These are phyloP conservation scores for Eucalyptus pumila DNA, from an alignment of 345 rosid species.

Conservation along the genomic window DNA sequence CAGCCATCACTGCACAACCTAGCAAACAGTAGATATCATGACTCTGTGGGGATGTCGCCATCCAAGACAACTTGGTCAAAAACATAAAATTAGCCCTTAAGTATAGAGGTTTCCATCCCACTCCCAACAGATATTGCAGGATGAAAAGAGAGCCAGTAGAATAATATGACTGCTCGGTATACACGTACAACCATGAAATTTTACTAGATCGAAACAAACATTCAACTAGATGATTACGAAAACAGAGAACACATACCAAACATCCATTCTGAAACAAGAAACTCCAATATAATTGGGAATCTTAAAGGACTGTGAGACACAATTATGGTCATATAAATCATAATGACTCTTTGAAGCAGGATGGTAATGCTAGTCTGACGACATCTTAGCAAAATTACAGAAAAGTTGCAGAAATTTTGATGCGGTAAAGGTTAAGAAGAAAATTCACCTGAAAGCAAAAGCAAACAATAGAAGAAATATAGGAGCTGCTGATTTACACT, in stretches of 20 bases:
- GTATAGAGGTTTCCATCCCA: background rate
- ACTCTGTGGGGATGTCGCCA: background rate
- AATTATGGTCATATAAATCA: background rate
- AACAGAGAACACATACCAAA: background rate
- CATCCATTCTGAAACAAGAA: background rate
- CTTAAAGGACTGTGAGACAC: background rate
- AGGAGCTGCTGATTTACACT: constrained; percentile 99
- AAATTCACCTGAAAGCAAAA: constrained; percentile 91
- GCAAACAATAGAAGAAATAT: constrained; percentile 95
- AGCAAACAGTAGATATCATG: background rate
- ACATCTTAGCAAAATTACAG: background rate
- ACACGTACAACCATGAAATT: background rate
- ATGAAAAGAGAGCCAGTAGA: background rate
- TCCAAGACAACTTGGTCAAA: background rate
- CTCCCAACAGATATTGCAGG: background rate
- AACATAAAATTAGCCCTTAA: background rate
- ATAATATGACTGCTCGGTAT: background rate
- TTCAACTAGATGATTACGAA: background rate
- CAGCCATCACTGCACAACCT: background rate
- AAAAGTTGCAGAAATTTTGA: background rate
- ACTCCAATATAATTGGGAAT: background rate
- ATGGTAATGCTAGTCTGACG: background rate
- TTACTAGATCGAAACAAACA: background rate
- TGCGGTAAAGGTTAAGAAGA: background rate
- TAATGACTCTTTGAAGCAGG: background rate